phyloP scores from a whole-genome alignment of 225 moss, liverwort and hornwort species.

The Physcomitrellopsis africana region DNA sequence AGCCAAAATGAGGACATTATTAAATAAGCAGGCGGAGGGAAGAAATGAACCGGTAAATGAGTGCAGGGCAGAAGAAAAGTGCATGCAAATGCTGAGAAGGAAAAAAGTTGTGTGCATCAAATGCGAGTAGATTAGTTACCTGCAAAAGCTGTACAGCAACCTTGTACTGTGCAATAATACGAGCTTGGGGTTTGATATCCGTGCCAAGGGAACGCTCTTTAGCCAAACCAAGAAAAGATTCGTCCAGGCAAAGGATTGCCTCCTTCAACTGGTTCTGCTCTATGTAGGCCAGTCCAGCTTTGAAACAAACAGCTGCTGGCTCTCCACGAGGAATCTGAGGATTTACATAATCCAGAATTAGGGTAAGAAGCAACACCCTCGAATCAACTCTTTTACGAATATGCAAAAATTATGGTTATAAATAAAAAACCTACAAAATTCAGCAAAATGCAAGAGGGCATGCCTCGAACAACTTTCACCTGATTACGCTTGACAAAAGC shows the following conservation, averaged over 20 bases:
- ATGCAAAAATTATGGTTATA: not conserved
- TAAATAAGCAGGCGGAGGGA: not conserved
- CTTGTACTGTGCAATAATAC: conserved; percentile 94
- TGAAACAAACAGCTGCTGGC: conserved; percentile 91
- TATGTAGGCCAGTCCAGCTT: conserved; percentile 81
- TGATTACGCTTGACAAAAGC: conserved; percentile 90
- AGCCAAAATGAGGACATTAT: conserved; percentile 8
- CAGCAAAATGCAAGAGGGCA: not conserved
- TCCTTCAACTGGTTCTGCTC: conserved; percentile 95
- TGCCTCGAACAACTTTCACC: conserved; percentile 38
- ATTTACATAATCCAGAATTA: conserved; percentile 10
- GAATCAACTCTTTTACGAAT: not conserved
- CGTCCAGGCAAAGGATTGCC: conserved; percentile 94
- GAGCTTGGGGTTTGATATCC: conserved; percentile 93
- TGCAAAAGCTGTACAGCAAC: conserved; percentile 88
- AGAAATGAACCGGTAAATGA: not conserved
- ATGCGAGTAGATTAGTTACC: conserved; percentile 43
- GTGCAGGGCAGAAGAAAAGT: not conserved
- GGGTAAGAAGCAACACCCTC: conserved; percentile 15
- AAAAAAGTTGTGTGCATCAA: not conserved
- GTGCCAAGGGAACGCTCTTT: conserved; percentile 87
- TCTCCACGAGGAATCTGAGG: conserved; percentile 93
- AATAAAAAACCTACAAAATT: not conserved
- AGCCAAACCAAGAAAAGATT: conserved; percentile 89
- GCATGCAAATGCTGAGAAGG: conserved; percentile 6